These are phyloP conservation scores for Astraeus odoratus DNA, from an alignment of 768 basidiomycete genomes.

Conservation along the genomic window DNA sequence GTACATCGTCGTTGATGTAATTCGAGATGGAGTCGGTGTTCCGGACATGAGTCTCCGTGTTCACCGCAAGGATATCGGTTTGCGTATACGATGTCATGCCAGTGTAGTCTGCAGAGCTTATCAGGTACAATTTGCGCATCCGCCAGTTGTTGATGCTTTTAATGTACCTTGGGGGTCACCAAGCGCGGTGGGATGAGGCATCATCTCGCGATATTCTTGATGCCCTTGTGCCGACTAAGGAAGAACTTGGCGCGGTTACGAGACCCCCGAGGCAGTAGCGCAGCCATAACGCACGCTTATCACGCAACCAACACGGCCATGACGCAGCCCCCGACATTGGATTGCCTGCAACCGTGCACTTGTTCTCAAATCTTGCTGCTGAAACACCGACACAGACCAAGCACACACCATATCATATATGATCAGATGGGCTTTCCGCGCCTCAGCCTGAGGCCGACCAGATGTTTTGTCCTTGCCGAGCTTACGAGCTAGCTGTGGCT, in stretches of 20 bases:
- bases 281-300: neutral
- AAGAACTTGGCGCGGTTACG: neutral
- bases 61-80: neutral
- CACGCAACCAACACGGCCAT: conserved; percentile 15
- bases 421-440: neutral
- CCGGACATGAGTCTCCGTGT: neutral
- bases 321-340: conserved; percentile 5
- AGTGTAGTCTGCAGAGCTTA: too few species aligned
- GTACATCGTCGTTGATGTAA: conserved; percentile 1
- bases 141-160: too few species aligned
- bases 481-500: too few species aligned
- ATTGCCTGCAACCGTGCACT: conserved; percentile 24
- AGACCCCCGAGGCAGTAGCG: neutral
- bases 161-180: too few species aligned
- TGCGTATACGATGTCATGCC: too few species aligned
- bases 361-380: conserved; percentile 6
- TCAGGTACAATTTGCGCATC: too few species aligned
- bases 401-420: neutral
- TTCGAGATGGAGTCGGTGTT: neutral
- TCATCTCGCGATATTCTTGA: too few species aligned
- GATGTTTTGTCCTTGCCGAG: too few species aligned
- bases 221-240: too few species aligned
- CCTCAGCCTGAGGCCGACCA: neutral
- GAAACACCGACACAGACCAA: neutral
- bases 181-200: too few species aligned